phyloP scores from a whole-genome alignment of 1,284 basidiomycete species.

The Singerocomus inundabilis region DNA sequence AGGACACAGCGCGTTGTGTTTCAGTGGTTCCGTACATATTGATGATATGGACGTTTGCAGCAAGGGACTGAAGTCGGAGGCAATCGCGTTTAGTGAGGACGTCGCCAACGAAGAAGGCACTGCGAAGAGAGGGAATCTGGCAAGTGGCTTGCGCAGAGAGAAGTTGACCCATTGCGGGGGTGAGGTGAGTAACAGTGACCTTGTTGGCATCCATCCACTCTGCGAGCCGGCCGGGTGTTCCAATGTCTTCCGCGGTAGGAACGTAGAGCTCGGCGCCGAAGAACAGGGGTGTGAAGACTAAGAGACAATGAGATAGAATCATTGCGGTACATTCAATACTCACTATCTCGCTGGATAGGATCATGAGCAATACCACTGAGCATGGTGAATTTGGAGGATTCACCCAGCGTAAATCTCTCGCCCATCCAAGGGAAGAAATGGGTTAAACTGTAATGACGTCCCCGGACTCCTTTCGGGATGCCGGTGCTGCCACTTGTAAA shows the following conservation, averaged over 20 bases:
- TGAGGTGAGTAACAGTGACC: constrained; percentile 94
- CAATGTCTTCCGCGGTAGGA: constrained; percentile 96
- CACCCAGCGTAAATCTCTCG: constrained; percentile 76
- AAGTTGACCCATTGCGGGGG: constrained; percentile 98
- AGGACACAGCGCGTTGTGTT: constrained; percentile 98
- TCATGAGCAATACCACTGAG: constrained; percentile 99
- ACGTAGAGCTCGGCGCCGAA: constrained; percentile 96
- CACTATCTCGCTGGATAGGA: constrained; percentile 98
- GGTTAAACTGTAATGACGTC: constrained; percentile 93
- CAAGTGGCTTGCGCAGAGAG: constrained; percentile 93
- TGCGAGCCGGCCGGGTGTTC: constrained; percentile 93
- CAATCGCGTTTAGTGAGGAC: constrained; percentile 99
- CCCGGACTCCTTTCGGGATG: constrained; percentile 46
- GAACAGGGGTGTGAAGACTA: constrained; percentile 98
- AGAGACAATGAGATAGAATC: constrained; percentile 6
- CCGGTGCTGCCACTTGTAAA: constrained; percentile 32
- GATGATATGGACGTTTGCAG: constrained; percentile 90
- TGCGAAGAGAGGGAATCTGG: constrained; percentile 83
- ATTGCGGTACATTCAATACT: constrained; percentile 36
- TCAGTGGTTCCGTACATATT: constrained; percentile 99
- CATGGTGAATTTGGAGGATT: constrained; percentile 93
- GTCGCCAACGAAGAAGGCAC: constrained; percentile 99
- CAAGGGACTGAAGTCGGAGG: constrained; percentile 90
- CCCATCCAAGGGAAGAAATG: constrained; percentile 99
- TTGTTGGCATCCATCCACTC: constrained; percentile 97